Evolutionary conservation across 2,329 filamentous ascomycete genomes (phyloP).

Genomic region (Pseudonectria buxi): DNA sequence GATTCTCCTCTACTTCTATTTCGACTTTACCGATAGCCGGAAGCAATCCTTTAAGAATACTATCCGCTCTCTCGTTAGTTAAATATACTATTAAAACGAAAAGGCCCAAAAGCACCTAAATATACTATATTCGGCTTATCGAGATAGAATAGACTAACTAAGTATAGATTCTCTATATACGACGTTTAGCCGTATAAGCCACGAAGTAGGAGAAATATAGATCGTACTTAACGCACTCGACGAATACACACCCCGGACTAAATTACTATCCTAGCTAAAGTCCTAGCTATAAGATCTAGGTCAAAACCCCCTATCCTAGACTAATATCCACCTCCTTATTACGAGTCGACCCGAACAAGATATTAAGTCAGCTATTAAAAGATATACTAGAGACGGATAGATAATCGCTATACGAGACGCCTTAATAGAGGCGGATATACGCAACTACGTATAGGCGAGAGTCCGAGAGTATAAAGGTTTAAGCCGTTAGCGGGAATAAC

Average conservation of each 20-base stretch:
- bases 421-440: constrained; percentile 14
- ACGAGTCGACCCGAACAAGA: constrained; percentile 8
- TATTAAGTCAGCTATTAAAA: too few species aligned
- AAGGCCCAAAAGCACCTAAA: too few species aligned
- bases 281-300: too few species aligned
- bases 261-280: constrained; percentile 15
- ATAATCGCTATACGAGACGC: too few species aligned
- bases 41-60: constrained; percentile 13
- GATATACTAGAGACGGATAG: too few species aligned
- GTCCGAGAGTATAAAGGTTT: too few species aligned
- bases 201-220: not conserved
- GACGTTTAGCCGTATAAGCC: too few species aligned
- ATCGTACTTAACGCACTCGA: constrained; percentile 19
- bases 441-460: constrained; percentile 7
- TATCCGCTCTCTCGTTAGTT: constrained; percentile 9
- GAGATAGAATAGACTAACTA: constrained; percentile 1
- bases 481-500: too few species aligned
- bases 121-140: not conserved
- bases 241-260: constrained; percentile 11
- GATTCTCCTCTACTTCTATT: constrained; percentile 10
- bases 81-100: constrained; percentile 17
- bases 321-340: constrained; percentile 5
- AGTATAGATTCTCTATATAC: not conserved
- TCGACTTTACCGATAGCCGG: constrained; percentile 12
- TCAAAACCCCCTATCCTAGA: too few species aligned